phyloP scores from a whole-genome alignment of 139 green algal genomes.

The Haematococcus sp. region DNA sequence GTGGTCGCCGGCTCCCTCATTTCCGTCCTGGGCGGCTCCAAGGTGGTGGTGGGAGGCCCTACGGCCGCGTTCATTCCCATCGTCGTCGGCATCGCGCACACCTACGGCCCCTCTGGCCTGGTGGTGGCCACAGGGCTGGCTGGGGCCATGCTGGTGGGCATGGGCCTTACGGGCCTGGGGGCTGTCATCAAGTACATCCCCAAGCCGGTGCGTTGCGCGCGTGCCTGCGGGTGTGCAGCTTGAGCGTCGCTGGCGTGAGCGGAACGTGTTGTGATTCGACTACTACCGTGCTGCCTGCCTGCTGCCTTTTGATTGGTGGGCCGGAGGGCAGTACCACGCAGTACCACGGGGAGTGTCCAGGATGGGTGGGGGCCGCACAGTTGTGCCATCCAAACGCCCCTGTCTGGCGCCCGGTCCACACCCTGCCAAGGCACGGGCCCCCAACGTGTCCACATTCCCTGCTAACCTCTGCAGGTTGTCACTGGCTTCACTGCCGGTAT shows the following conservation, averaged over 20 bases:
- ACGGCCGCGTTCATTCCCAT: constrained; percentile 40
- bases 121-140: constrained; percentile 20
- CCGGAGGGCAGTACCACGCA: no score
- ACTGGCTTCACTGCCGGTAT: constrained; percentile 35
- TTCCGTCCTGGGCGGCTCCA: constrained; percentile 20
- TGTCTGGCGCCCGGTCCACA: no score
- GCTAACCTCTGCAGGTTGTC: constrained; percentile 26
- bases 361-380: no score
- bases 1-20: constrained; percentile 25
- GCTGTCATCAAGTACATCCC: constrained; percentile 18
- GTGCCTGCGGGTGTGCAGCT: no score
- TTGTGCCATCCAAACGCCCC: no score
- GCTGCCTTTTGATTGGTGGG: no score
- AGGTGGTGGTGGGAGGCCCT: constrained; percentile 22
- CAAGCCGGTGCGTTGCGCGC: not conserved
- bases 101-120: constrained; percentile 12
- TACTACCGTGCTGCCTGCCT: no score
- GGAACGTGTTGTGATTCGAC: no score
- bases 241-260: no score
- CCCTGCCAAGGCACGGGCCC: no score
- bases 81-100: constrained; percentile 28
- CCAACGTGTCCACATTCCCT: not conserved
- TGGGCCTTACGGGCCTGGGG: constrained; percentile 25
- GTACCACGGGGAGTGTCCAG: no score
- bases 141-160: constrained; percentile 28